Evolutionary conservation across 257 asterid genomes (phyloP), one percentile per base, ranked within the genome.

Genomic region (Solanum lycopersicoides): DNA sequence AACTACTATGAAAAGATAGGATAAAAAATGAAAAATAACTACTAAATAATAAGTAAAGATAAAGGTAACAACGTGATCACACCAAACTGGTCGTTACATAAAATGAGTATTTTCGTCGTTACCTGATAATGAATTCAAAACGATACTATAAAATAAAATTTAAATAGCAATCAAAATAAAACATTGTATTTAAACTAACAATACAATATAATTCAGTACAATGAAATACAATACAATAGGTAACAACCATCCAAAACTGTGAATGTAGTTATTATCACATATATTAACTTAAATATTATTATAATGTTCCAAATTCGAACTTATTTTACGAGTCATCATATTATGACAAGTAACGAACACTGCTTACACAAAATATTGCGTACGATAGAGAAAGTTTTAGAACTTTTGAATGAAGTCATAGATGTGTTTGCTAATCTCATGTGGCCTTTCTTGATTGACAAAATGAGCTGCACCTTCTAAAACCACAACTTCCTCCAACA

Each of bases 381-480:
- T 47, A 50, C 9, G 9, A 6, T 37, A 37, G 41, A 79, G 18
- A 3, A 14, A 80, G n/a, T 28, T 80, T 80, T 47, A 80, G 28
- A 47, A 80, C 85, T 80, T 88, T 37, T 88, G 72, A 25, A 88
- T 47, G 60, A 88, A 88, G 53, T 88, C 77, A 75, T 73, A 88
- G 20, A 87, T 87, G 69, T 72, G 85, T 39, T 73, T 72, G 15
- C 5, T 88, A 79, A 88, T 59, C 66, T 83, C 87, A 53, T 83
- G 28, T 14, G 89, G 85, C 7, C 63, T 71, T 72, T 83, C 89
- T 59, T 89, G 88, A 68, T 84, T 60, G 18, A 86, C 41, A 72
- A 89, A 89, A 37, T 89, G 88, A 76, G 76, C 85, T 60, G 84
- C 87, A 34, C 89, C 89, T 73, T 83, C 39, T 35, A 88, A 50